phyloP scores from a whole-genome alignment of 2,329 filamentous ascomycete genomes.

The Ophiocordyceps sinensis region DNA sequence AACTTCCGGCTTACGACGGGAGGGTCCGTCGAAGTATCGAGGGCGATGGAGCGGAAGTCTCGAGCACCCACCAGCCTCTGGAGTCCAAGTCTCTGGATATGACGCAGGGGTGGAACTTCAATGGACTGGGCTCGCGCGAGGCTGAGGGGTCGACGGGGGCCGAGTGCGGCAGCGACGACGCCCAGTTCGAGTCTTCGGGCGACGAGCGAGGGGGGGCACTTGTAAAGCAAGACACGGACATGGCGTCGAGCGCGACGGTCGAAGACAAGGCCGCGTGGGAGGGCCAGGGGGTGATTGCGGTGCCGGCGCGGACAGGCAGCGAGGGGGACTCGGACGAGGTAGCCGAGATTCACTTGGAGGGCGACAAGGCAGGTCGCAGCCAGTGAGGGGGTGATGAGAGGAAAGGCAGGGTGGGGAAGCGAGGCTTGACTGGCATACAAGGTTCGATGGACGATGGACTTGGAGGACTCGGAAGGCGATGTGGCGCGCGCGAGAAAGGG shows the following conservation, averaged over 20 bases:
- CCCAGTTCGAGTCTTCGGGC: slow-evolving; percentile 24
- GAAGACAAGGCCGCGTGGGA: slow-evolving; percentile 15
- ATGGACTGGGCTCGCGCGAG: slow-evolving; percentile 17
- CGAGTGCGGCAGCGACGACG: slow-evolving; percentile 28
- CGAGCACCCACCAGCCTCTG: slow-evolving; percentile 16
- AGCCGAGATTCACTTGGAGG: slow-evolving; percentile 34
- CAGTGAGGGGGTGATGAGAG: slow-evolving; percentile 5
- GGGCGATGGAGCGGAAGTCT: slow-evolving; percentile 31
- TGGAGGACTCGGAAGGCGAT: background rate
- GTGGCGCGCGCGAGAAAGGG: background rate
- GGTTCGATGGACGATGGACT: too few relatives aligned
- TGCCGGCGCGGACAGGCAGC: slow-evolving; percentile 20
- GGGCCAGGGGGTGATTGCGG: slow-evolving; percentile 21
- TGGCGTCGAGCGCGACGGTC: slow-evolving; percentile 9
- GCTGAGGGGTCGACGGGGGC: slow-evolving; percentile 16
- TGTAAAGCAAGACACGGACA: slow-evolving; percentile 16
- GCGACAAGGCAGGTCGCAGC: slow-evolving; percentile 15
- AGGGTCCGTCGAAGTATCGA: slow-evolving; percentile 29
- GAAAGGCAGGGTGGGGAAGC: background rate
- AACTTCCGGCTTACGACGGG: slow-evolving; percentile 17
- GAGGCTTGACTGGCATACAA: too few relatives aligned
- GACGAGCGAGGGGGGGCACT: slow-evolving; percentile 16
- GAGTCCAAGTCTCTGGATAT: slow-evolving; percentile 16
- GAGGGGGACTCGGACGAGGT: slow-evolving; percentile 29
- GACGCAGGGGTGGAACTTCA: slow-evolving; percentile 32